These are phyloP conservation scores for Fraxinus ornus DNA, from an alignment of 305 asterid genomes.

Conservation along the genomic window DNA sequence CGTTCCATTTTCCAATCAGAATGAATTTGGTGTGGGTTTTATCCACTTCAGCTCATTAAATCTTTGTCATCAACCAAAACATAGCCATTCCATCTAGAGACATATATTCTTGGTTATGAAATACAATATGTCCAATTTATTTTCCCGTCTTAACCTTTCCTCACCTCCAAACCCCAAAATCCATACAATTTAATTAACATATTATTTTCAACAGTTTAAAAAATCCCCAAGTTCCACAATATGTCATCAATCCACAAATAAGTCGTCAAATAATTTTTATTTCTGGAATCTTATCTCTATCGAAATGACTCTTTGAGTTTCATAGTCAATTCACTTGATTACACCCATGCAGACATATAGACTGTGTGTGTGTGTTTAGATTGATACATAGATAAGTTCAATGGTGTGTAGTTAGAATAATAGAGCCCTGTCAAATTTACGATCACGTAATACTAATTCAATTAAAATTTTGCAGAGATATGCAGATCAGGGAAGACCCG, in stretches of 20 bases:
- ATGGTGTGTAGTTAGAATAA: background rate
- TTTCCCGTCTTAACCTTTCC: background rate
- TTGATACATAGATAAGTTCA: background rate
- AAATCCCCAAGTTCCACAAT: background rate
- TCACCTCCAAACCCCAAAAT: background rate
- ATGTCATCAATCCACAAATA: background rate
- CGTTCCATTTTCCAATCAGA: background rate
- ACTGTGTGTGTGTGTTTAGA: background rate
- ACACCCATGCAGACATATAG: background rate
- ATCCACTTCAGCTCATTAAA: background rate
- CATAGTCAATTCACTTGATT: background rate
- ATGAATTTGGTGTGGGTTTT: background rate
- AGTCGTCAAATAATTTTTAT: background rate
- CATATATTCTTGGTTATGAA: background rate
- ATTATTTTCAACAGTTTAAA: background rate
- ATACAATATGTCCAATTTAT: background rate
- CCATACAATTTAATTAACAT: background rate
- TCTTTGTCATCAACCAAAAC: background rate
- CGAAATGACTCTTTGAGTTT: background rate
- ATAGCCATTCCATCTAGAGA: background rate
- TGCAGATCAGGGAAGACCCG: slow-evolving; percentile 59
- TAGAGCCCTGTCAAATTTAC: background rate
- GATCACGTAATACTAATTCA: background rate
- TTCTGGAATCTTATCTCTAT: background rate
- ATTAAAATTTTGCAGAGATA: slow-evolving; percentile 42